Evolutionary conservation across 805 yeast genomes (phyloP), one percentile per base, ranked within the genome.

Genomic region (Priceomyces medius): DNA sequence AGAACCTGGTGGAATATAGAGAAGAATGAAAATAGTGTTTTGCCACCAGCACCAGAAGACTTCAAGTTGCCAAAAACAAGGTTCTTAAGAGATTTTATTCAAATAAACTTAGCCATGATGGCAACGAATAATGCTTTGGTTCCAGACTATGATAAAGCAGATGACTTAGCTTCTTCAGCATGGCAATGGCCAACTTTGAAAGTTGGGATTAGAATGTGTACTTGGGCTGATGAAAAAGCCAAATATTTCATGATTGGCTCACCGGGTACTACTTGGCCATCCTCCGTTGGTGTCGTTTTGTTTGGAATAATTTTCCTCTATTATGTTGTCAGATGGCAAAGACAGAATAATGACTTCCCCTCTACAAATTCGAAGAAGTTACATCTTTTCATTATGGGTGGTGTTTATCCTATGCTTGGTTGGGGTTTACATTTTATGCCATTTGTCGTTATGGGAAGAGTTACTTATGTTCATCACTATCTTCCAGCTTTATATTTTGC

Each of bases 401-500:
- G 95, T 41, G 56, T 85, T 24, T 80, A 86, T 53, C 97, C 98
- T 19, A 84, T 90, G 68, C 57, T 87, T 31, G 96, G 96, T 8
- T 91, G 97, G 97, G 74, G 81, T 32, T 72, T 88, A 55, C 97
- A 91, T 65, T 91, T 73, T 64, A 58, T 86, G 55, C 98, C 99
- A 24, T 91, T 91, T 66, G 79, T 85, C 23, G 66, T 88, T 45
- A 91, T 91, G 99, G 89, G 95, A 9, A 85, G 99, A 72, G 97
- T 93, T 43, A 89, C 96, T 2, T 91, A 93, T 61, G 93, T 91
- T 24, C 99, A 91, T 66, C 99, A 91, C 63, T 91, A 91, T 64
- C 79, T 89, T 51, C 99, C 99, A 10, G 96, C 98, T 1, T 75
- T 90, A 48, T 91, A 86, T 67, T 91, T 91, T 70, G 98, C 98